These are phyloP conservation scores for Cantharellus cinnabarinus DNA, from an alignment of 768 basidiomycete genomes.

Conservation along the genomic window DNA sequence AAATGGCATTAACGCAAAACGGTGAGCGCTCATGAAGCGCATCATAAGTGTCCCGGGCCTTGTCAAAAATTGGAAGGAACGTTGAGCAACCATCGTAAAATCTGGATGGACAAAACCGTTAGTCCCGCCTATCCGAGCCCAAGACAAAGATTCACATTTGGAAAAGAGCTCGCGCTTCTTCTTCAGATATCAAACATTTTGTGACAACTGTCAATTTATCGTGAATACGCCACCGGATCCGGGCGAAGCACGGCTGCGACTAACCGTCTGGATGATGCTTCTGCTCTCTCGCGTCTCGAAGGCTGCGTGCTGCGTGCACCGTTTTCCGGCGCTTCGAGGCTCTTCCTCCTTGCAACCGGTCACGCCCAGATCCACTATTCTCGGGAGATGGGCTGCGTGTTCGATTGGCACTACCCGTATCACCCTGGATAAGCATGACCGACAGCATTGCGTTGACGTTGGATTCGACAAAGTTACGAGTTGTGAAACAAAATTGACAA, in stretches of 20 bases:
- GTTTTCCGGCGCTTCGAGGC: constrained; percentile 55
- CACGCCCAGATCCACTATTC: not conserved
- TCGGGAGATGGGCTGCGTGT: not conserved
- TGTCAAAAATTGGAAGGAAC: constrained; percentile 77
- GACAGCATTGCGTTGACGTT: too few relatives aligned
- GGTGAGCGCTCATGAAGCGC: constrained; percentile 74
- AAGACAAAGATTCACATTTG: not conserved
- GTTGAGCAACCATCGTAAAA: constrained; percentile 88
- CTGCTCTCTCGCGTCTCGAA: constrained; percentile 19
- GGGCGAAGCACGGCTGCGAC: constrained; percentile 5
- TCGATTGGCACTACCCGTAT: not conserved
- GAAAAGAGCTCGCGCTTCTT: constrained; percentile 56
- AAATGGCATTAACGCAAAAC: constrained; percentile 81
- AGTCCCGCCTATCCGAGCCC: not conserved
- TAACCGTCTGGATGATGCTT: constrained; percentile 64
- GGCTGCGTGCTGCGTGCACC: constrained; percentile 26
- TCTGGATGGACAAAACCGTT: constrained; percentile 20
- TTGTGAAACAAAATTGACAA: too few relatives aligned
- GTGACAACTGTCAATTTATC: constrained; percentile 40
- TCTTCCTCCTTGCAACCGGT: constrained; percentile 11
- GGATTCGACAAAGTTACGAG: too few relatives aligned
- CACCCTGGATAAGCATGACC: not conserved
- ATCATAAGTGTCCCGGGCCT: constrained; percentile 64
- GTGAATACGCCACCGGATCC: not conserved
- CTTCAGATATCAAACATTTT: constrained; percentile 59